Conservation (phyloP, 805 yeast genomes). For the Metschnikowia hibisci region DNA sequence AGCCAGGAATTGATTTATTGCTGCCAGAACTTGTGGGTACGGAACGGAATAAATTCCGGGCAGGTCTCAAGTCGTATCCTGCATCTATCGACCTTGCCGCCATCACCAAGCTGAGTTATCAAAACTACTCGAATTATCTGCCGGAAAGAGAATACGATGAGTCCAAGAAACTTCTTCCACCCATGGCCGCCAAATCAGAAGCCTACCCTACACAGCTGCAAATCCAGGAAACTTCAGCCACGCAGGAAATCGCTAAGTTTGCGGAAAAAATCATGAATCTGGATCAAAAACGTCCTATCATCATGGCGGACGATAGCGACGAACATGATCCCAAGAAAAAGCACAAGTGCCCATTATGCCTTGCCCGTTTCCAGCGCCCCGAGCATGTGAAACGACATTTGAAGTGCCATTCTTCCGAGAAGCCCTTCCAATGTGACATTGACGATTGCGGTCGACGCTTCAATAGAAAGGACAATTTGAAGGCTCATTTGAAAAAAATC, state of each 20-base stretch:
- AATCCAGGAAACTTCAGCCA: conserved; percentile 18
- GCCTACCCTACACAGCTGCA: conserved; percentile 15
- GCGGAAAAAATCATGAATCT: conserved; percentile 20
- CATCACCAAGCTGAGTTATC: conserved; percentile 35
- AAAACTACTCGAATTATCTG: conserved; percentile 3
- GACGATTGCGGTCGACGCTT: conserved; percentile 52
- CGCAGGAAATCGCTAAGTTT: conserved; percentile 20
- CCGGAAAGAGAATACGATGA: conserved; percentile 4
- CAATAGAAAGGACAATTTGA: conserved; percentile 56
- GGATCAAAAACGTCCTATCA: conserved; percentile 21
- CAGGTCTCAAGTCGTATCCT: conserved; percentile 38
- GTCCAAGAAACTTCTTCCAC: conserved; percentile 5
- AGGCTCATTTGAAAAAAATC: conserved; percentile 60
- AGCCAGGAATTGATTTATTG: conserved; percentile 15
- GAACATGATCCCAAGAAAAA: conserved; percentile 49
- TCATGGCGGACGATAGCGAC: conserved; percentile 26
- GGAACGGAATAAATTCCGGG: conserved; percentile 11
- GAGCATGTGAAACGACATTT: conserved; percentile 68
- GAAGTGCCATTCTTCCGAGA: conserved; percentile 55
- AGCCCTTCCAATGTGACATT: conserved; percentile 53
- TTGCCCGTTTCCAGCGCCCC: conserved; percentile 60
- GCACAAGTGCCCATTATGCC: conserved; percentile 64
- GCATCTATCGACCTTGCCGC: conserved; percentile 54
- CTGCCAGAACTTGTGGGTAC: conserved; percentile 15
- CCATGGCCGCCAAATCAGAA: conserved; percentile 6